A percentile compares a stretch with the other conserved stretches of the same genome.
Evolutionary conservation across 2,329 filamentous ascomycete species (phyloP).

Genomic region (Hymenoscyphus infarciens): DNA sequence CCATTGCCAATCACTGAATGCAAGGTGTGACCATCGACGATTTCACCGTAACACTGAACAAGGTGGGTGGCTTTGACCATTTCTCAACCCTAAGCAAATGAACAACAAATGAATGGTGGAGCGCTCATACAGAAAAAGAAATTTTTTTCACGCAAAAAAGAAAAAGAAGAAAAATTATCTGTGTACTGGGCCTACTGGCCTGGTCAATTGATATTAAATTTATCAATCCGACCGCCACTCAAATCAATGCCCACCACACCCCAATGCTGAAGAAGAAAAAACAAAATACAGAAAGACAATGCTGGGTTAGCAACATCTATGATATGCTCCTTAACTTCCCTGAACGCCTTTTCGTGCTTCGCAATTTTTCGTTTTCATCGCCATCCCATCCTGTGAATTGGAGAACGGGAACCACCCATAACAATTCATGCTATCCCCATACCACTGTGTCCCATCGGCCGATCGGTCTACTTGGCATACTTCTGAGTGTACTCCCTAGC

Average conservation of each 20-base stretch:
- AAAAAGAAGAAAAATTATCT: background rate
- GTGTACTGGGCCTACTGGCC: background rate
- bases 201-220: background rate
- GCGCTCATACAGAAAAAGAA: background rate
- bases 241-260: background rate
- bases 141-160: background rate
- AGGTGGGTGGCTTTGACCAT: background rate
- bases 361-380: background rate
- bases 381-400: too few relatives aligned
- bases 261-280: background rate
- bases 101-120: background rate
- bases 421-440: background rate
- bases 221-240: too few relatives aligned
- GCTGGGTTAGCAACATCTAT: background rate
- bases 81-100: background rate
- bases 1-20: background rate
- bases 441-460: background rate
- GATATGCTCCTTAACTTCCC: background rate
- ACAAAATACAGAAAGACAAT: background rate
- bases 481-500: constrained; percentile 66
- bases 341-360: background rate
- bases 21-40: constrained; percentile 1
- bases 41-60: background rate
- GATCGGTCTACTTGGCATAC: constrained; percentile 48
- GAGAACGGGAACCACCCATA: too few relatives aligned